Conservation (phyloP, 768 basidiomycete species). For the Termitomyces sp. region DNA sequence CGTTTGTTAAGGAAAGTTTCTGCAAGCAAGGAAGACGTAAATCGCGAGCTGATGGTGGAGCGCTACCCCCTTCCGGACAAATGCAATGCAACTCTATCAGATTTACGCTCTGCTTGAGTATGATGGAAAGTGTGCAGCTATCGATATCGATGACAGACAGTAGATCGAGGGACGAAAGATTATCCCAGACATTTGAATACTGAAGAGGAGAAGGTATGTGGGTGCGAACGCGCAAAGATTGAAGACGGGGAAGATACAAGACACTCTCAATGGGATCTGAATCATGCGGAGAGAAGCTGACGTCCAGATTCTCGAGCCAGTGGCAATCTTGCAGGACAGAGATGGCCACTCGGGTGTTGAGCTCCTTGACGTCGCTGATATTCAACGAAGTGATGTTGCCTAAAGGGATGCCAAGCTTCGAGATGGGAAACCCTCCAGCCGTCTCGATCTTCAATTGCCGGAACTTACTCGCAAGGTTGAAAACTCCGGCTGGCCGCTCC, state of each 20-base stretch:
- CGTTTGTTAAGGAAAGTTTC: slow-evolving; percentile 1
- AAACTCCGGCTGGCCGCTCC: neutral
- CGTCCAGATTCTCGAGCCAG: slow-evolving; percentile 1
- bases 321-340: neutral
- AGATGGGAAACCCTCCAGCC: neutral
- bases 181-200: neutral
- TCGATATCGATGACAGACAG: neutral
- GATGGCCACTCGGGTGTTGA: neutral
- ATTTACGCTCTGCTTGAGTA: slow-evolving; percentile 2
- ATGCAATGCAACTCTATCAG: neutral
- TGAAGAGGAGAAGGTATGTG: neutral
- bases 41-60: neutral
- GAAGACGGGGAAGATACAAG: neutral
- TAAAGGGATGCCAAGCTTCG: neutral
- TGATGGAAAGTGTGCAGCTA: neutral
- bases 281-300: neutral
- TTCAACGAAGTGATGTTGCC: neutral
- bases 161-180: slow-evolving; percentile 3
- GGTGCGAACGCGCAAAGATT: neutral
- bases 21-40: neutral
- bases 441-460: neutral
- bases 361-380: neutral
- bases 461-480: neutral
- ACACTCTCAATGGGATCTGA: neutral
- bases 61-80: neutral